Percentiles rank a stretch among this genome's conserved stretches.
Conservation (phyloP, 192 early-diverging fungal genomes). For the Dissophora ornata region DNA sequence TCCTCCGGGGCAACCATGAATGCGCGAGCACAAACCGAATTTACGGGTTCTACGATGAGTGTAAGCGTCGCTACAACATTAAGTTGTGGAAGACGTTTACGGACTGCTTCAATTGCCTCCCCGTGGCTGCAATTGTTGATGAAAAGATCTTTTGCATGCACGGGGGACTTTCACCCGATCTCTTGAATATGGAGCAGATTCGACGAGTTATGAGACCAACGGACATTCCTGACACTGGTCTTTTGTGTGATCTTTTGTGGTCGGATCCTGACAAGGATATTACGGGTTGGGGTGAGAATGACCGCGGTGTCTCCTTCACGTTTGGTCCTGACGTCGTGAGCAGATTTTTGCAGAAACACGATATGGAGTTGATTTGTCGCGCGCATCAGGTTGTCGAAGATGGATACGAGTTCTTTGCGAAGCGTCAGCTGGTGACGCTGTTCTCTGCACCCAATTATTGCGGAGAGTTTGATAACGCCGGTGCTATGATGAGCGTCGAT, state of each 20-base stretch:
- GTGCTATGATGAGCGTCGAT: slow-evolving; percentile 92
- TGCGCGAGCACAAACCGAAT: slow-evolving; percentile 97
- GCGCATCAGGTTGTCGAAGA: slow-evolving; percentile 99
- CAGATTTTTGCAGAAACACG: slow-evolving; percentile 95
- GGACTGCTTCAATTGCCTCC: slow-evolving; percentile 98
- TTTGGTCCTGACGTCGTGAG: slow-evolving; percentile 97
- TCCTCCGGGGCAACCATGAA: slow-evolving; percentile 98
- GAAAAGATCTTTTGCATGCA: slow-evolving; percentile 99
- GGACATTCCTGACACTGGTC: slow-evolving; percentile 96
- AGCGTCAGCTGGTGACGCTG: slow-evolving; percentile 94
- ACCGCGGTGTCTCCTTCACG: slow-evolving; percentile 96
- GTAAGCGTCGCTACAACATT: slow-evolving; percentile 98
- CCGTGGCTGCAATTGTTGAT: slow-evolving; percentile 97
- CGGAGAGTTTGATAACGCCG: slow-evolving; percentile 92
- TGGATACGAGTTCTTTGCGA: slow-evolving; percentile 99
- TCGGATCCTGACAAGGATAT: slow-evolving; percentile 98
- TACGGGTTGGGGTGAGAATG: slow-evolving; percentile 96
- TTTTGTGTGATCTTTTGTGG: slow-evolving; percentile 97
- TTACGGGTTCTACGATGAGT: slow-evolving; percentile 99
- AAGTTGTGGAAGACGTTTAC: slow-evolving; percentile 99
- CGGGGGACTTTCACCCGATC: slow-evolving; percentile 96
- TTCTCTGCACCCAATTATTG: slow-evolving; percentile 98
- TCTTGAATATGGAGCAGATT: slow-evolving; percentile 98
- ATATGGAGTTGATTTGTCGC: slow-evolving; percentile 96
- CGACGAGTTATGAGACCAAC: slow-evolving; percentile 97